Conservation (phyloP, 306 rosid genomes). For the Casuarina glauca region DNA sequence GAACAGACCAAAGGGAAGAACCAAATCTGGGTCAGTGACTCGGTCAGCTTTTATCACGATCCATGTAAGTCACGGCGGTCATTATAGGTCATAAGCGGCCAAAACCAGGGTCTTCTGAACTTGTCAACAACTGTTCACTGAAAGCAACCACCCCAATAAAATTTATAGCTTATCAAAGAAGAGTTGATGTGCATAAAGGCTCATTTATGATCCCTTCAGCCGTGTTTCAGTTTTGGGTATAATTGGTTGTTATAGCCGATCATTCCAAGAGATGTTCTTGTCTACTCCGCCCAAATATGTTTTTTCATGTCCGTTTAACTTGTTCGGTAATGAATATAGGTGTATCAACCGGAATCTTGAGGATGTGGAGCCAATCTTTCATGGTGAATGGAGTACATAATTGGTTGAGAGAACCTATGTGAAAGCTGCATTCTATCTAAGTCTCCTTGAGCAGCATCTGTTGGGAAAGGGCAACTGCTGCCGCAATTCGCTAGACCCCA, state of each 20-base stretch:
- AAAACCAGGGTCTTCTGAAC: not conserved
- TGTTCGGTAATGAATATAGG: too few relatives aligned
- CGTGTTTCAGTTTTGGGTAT: too few relatives aligned
- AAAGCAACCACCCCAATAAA: not conserved
- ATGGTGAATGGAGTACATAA: too few relatives aligned
- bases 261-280: not conserved
- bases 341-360: too few relatives aligned
- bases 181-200: too few relatives aligned
- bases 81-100: not conserved
- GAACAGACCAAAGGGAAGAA: not conserved
- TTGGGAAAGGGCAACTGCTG: not conserved
- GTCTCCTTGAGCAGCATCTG: not conserved
- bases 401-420: not conserved
- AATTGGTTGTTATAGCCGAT: not conserved
- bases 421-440: not conserved
- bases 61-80: not conserved
- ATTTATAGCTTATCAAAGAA: not conserved
- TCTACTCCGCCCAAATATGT: too few relatives aligned
- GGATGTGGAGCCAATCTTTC: too few relatives aligned
- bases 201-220: too few relatives aligned
- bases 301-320: too few relatives aligned
- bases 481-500: not conserved
- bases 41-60: not conserved
- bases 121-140: not conserved
- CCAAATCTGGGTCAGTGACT: not conserved